phyloP scores from a whole-genome alignment of 148 eudicot species.

The Vaccinium darrowii region DNA sequence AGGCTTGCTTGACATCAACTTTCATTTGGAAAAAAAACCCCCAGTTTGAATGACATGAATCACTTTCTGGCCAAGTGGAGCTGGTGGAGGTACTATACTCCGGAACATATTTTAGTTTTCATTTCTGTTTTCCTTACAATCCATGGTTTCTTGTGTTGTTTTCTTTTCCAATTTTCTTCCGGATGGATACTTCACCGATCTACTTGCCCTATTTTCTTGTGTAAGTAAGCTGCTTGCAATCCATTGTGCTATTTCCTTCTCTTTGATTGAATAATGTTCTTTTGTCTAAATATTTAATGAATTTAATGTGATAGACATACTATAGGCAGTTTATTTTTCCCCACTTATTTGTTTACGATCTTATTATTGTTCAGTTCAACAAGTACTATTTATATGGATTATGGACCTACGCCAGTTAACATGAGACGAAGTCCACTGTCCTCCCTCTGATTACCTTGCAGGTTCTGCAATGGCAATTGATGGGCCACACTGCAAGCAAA shows the following conservation, averaged over 20 bases:
- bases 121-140: not conserved
- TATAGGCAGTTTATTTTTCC: not conserved
- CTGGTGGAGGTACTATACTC: not conserved
- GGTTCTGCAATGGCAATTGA: constrained; percentile 20
- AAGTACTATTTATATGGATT: not conserved
- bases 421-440: not conserved
- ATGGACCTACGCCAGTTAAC: not conserved
- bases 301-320: not conserved
- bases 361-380: not conserved
- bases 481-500: constrained; percentile 20
- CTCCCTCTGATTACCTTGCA: not conserved
- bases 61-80: not conserved
- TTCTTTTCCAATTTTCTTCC: not conserved
- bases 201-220: not conserved
- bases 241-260: not conserved
- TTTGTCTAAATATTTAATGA: not conserved
- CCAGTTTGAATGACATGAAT: too few relatives aligned
- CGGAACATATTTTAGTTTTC: not conserved
- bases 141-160: not conserved
- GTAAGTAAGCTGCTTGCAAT: not conserved
- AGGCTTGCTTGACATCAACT: too few relatives aligned
- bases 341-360: not conserved
- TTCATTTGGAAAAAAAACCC: too few relatives aligned
- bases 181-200: not conserved
- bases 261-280: not conserved